Evolutionary conservation across 1,284 basidiomycete genomes (phyloP).

Genomic region (Austroboletus novae-zelandiae): DNA sequence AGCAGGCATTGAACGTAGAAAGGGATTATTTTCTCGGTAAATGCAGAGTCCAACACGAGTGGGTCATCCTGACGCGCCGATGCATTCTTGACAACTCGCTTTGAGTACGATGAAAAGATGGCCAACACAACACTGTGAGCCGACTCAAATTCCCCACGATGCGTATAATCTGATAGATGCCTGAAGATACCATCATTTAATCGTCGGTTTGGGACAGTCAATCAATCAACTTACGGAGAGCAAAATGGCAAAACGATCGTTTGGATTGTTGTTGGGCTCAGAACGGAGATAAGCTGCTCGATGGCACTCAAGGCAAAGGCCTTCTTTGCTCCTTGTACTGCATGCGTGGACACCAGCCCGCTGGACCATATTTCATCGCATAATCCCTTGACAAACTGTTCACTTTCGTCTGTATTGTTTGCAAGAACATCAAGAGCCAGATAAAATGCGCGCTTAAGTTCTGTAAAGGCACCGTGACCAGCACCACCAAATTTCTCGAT

Average conservation of each 20-base stretch:
- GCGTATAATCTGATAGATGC: conserved; percentile 50
- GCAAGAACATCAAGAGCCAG: conserved; percentile 69
- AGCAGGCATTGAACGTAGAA: conserved; percentile 66
- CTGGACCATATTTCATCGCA: conserved; percentile 32
- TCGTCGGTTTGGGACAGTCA: background rate
- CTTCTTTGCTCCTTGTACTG: conserved; percentile 46
- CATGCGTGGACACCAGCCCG: conserved; percentile 9
- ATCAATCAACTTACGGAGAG: conserved; percentile 48
- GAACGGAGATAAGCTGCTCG: conserved; percentile 65
- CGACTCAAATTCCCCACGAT: conserved; percentile 71
- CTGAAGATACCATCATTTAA: conserved; percentile 31
- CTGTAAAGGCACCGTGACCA: conserved; percentile 50
- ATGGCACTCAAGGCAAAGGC: conserved; percentile 63
- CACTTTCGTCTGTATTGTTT: conserved; percentile 40
- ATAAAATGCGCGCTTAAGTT: conserved; percentile 70
- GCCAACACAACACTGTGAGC: conserved; percentile 73
- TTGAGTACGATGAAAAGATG: conserved; percentile 59
- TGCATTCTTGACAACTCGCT: conserved; percentile 26
- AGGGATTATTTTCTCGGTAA: conserved; percentile 58
- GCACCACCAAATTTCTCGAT: conserved; percentile 73
- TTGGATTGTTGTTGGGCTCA: conserved; percentile 48
- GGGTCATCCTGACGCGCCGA: conserved; percentile 9
- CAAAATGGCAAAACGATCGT: conserved; percentile 55
- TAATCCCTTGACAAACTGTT: conserved; percentile 42
- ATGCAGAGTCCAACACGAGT: conserved; percentile 21